Percentiles rank a stretch among this genome's conserved stretches.
Conservation (phyloP, 306 rosid species). For the Castanea sativa region DNA sequence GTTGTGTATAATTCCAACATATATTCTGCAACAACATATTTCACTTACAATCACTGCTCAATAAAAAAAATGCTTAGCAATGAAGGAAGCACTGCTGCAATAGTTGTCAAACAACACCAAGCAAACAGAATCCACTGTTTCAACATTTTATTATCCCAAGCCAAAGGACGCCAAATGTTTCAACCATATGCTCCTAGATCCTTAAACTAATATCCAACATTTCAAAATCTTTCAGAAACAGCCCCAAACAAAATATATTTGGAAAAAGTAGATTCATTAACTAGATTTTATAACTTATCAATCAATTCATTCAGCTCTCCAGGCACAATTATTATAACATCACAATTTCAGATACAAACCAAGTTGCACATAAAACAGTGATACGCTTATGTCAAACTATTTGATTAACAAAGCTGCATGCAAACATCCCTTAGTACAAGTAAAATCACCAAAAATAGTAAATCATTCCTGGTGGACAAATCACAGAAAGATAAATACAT, state of each 20-base stretch:
- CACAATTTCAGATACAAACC: not conserved
- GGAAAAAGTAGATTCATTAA: not conserved
- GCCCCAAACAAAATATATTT: not conserved
- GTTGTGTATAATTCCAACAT: not conserved
- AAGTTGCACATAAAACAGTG: no score
- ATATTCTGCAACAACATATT: not conserved
- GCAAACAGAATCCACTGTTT: not conserved
- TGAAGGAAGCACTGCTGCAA: not conserved
- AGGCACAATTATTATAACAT: not conserved
- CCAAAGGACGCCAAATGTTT: not conserved
- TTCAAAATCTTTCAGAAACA: not conserved
- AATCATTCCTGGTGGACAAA: not conserved
- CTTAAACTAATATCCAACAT: not conserved
- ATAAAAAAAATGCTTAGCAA: not conserved
- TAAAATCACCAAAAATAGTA: not conserved
- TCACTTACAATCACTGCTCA: not conserved
- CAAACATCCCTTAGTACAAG: not conserved
- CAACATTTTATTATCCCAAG: not conserved
- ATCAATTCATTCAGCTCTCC: not conserved
- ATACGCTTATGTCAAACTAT: no score
- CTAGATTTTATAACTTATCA: not conserved
- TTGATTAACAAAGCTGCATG: not conserved
- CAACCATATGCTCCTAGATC: not conserved
- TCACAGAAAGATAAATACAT: not conserved
- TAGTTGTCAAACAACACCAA: not conserved